Evolutionary conservation across 2,329 filamentous ascomycete species (phyloP).

Genomic region (Escovopsis sp.): DNA sequence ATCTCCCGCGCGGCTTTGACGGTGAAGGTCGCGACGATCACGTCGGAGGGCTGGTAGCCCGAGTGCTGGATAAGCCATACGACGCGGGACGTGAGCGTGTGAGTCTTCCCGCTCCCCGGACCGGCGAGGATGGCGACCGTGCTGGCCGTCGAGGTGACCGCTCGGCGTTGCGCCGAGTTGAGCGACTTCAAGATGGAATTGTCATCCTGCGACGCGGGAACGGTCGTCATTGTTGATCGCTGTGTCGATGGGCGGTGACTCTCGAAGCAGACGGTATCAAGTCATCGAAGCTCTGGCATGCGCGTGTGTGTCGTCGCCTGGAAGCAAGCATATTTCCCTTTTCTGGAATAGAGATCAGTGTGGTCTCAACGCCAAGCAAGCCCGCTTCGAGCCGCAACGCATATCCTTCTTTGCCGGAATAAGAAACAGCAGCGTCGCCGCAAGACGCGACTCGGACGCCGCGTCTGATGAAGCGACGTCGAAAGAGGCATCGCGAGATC

Average conservation of each 20-base stretch:
- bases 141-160: constrained; percentile 35
- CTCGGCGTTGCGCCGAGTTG: constrained; percentile 40
- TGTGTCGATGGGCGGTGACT: too few relatives aligned
- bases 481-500: constrained; percentile 6
- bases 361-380: too few relatives aligned
- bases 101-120: constrained; percentile 74
- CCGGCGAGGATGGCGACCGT: constrained; percentile 54
- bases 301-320: too few relatives aligned
- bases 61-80: constrained; percentile 69
- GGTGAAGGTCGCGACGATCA: constrained; percentile 93
- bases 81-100: constrained; percentile 84
- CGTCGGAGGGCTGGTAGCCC: constrained; percentile 65
- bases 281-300: too few relatives aligned
- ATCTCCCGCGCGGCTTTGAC: constrained; percentile 91
- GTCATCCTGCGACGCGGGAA: constrained; percentile 13
- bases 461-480: neutral
- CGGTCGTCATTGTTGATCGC: constrained; percentile 8
- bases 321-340: too few relatives aligned
- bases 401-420: too few relatives aligned
- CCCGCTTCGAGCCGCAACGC: too few relatives aligned
- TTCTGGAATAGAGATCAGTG: too few relatives aligned
- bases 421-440: neutral
- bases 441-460: constrained; percentile 1
- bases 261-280: too few relatives aligned
- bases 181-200: constrained; percentile 31